phyloP scores from a whole-genome alignment of 305 asterid genomes.

The Fraxinus floribunda region DNA sequence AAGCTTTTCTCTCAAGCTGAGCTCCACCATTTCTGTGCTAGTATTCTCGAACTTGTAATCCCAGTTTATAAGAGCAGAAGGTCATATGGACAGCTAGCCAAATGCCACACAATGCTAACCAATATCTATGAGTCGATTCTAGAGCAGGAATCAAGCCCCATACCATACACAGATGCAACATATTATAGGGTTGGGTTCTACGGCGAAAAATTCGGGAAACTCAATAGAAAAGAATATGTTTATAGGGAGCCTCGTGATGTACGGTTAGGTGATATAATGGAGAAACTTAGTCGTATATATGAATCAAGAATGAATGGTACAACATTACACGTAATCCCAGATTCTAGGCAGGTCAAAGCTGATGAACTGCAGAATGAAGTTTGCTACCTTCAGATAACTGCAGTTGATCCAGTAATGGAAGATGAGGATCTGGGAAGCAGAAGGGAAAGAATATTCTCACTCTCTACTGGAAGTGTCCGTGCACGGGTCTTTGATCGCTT shows the following conservation, averaged over 20 bases:
- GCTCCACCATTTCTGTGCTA: slow-evolving; percentile 97
- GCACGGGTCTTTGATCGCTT: slow-evolving; percentile 96
- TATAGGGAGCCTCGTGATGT: slow-evolving; percentile 98
- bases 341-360: slow-evolving; percentile 95
- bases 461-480: slow-evolving; percentile 83
- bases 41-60: slow-evolving; percentile 91
- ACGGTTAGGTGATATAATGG: slow-evolving; percentile 97
- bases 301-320: slow-evolving; percentile 90
- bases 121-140: slow-evolving; percentile 93
- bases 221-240: slow-evolving; percentile 79
- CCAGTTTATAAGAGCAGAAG: slow-evolving; percentile 94
- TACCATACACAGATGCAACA: slow-evolving; percentile 94
- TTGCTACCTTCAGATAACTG: slow-evolving; percentile 97
- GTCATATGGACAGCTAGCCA: slow-evolving; percentile 91
- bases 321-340: slow-evolving; percentile 90
- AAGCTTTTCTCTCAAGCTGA: slow-evolving; percentile 98
- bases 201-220: slow-evolving; percentile 87
- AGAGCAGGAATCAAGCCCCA: slow-evolving; percentile 98
- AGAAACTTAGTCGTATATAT: slow-evolving; percentile 96
- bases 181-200: slow-evolving; percentile 96
- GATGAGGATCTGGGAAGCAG: slow-evolving; percentile 99
- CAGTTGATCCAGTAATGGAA: slow-evolving; percentile 98
- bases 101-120: slow-evolving; percentile 93
- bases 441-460: slow-evolving; percentile 89
- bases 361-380: slow-evolving; percentile 89